These are phyloP conservation scores for Diplodia intermedia DNA, from an alignment of 2,329 filamentous ascomycete species.

Conservation along the genomic window DNA sequence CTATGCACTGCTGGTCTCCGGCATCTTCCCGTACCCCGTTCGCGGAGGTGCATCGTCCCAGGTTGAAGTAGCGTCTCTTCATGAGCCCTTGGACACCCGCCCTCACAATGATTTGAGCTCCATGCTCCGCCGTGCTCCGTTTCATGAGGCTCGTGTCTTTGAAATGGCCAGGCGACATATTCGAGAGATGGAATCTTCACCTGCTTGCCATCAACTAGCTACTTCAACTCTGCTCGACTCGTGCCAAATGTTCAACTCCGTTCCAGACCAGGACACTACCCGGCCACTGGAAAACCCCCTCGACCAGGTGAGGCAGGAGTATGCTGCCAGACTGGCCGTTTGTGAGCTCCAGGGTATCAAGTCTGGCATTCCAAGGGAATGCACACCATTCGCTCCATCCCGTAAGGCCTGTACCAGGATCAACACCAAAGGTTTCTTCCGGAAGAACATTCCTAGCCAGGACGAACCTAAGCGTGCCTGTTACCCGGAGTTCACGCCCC, in stretches of 20 bases:
- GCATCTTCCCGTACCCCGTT: neutral
- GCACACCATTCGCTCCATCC: slow-evolving; percentile 57
- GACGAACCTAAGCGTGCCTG: slow-evolving; percentile 40
- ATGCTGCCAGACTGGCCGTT: slow-evolving; percentile 67
- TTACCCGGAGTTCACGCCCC: slow-evolving; percentile 44
- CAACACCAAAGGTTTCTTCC: slow-evolving; percentile 38
- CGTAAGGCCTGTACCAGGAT: slow-evolving; percentile 42
- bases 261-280: slow-evolving; percentile 34
- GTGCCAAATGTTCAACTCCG: slow-evolving; percentile 58
- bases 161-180: slow-evolving; percentile 39
- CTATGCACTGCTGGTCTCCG: neutral
- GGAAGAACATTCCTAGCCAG: slow-evolving; percentile 22
- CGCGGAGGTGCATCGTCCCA: neutral
- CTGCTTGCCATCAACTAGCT: slow-evolving; percentile 62
- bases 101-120: slow-evolving; percentile 33
- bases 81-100: neutral
- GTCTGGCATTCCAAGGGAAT: slow-evolving; percentile 58
- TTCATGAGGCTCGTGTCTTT: slow-evolving; percentile 36
- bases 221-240: slow-evolving; percentile 59
- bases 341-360: slow-evolving; percentile 66
- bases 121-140: slow-evolving; percentile 35
- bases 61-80: slow-evolving; percentile 6
- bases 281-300: slow-evolving; percentile 34
- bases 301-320: slow-evolving; percentile 60
- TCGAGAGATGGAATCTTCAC: slow-evolving; percentile 51